Conservation (phyloP, 805 yeast genomes). For the Kodamaea lidongshanica region DNA sequence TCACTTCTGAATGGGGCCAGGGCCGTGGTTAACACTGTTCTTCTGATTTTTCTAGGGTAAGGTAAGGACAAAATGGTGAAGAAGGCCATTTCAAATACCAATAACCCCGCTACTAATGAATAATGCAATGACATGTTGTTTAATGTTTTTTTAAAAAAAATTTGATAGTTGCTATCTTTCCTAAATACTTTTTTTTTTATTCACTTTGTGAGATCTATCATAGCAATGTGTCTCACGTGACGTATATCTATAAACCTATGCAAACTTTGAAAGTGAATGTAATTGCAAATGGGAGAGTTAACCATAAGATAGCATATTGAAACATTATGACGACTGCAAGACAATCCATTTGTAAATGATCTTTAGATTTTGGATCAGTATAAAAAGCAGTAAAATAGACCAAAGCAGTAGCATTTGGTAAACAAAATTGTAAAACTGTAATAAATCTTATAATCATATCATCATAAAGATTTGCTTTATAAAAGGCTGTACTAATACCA, state of each 20-base stretch:
- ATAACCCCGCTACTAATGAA: slow-evolving; percentile 60
- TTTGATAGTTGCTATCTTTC: too few relatives aligned
- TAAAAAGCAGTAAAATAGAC: slow-evolving; percentile 85
- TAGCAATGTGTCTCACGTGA: too few relatives aligned
- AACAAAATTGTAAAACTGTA: slow-evolving; percentile 64
- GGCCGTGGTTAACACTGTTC: slow-evolving; percentile 55
- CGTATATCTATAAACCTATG: slow-evolving; percentile 28
- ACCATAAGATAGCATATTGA: slow-evolving; percentile 63
- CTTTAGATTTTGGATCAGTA: slow-evolving; percentile 54
- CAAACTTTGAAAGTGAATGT: slow-evolving; percentile 59
- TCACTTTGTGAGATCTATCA: too few relatives aligned
- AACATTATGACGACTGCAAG: slow-evolving; percentile 67
- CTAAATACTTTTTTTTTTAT: too few relatives aligned
- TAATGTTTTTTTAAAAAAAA: too few relatives aligned
- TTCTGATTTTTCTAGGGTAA: slow-evolving; percentile 68
- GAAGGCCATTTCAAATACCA: slow-evolving; percentile 69
- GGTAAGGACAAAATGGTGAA: slow-evolving; percentile 83
- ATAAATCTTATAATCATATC: slow-evolving; percentile 65
- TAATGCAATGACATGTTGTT: slow-evolving; percentile 38
- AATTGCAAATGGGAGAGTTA: slow-evolving; percentile 70
- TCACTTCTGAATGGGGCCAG: slow-evolving; percentile 65
- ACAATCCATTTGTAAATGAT: slow-evolving; percentile 73
- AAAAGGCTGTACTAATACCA: slow-evolving; percentile 50
- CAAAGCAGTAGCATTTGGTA: slow-evolving; percentile 85
- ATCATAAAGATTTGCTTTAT: slow-evolving; percentile 58